Base-by-base conservation (phyloP, 2,329 filamentous ascomycete genomes). In the Aspergillus caelatus region DNA sequence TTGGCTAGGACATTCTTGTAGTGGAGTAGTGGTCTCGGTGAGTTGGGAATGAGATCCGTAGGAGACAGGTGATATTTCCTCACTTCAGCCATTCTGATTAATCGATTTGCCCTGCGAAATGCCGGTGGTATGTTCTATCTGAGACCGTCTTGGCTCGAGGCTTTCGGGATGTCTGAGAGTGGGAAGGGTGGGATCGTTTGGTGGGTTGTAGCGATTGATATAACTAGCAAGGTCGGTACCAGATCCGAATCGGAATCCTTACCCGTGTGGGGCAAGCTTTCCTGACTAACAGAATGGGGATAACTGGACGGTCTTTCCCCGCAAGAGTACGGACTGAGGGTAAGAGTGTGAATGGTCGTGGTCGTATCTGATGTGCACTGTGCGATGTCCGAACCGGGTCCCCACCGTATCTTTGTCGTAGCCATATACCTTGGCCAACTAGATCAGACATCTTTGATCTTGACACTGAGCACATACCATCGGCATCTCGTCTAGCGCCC, bases 51-150 rank as follows among this genome's bases (percentile, higher is more conserved):
- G 16, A 41, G 39, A 10, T 41, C 39, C 19, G 39, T 41, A 8
- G 39, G 39, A 41, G 39, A n/a, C 7, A 41, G 39, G 39, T n/a
- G 39, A 41, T 41, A 41, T n/a, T 41, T 16, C 16, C 39, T 41
- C 7, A 41, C 39, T n/a, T 41, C 39, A n/a, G n/a, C 16, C 39
- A 41, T 41, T 0, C 19, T 41, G 39, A 9, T 9, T 19, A 19
- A 8, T n/a, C n/a, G 7, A n/a, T 41, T 9, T 41, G 3, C 3
- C 0, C 10, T 41, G 8, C 0, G 3, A 3, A 9, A 9, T 4
- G 16, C 16, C 3, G 19, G n/a, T n/a, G 2, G 2, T n/a, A 8
- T 4, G 39, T 4, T 1, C 7, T 41, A 4, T 10, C 4, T n/a
- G 3, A 1, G 19, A n/a, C 0, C 3, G 8, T 3, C 39, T n/a